Evolutionary conservation across 305 asterid genomes (phyloP).

Genomic region (Fraxinus nigra): DNA sequence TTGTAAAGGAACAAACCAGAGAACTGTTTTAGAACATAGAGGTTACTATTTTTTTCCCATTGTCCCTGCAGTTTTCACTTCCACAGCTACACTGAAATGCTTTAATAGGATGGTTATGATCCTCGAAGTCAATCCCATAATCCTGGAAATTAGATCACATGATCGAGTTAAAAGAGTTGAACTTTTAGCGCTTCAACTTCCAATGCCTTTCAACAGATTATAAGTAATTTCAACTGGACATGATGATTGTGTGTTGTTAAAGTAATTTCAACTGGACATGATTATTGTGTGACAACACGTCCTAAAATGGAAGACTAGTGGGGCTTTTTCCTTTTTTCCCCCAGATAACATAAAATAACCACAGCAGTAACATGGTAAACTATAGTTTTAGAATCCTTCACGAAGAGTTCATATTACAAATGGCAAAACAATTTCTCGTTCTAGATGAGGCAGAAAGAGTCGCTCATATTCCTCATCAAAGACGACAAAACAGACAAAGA

Average conservation of each 20-base stretch:
- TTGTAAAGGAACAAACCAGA: not conserved
- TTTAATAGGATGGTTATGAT: constrained; percentile 46
- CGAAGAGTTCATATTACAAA: not conserved
- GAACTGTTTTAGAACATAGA: constrained; percentile 1
- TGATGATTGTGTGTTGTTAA: not conserved
- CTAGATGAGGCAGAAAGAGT: not conserved
- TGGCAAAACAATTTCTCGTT: not conserved
- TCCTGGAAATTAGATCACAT: constrained; percentile 42
- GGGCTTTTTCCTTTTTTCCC: too few species aligned
- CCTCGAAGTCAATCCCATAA: constrained; percentile 57
- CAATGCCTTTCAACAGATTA: not conserved
- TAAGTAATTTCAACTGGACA: not conserved
- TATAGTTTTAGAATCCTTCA: not conserved
- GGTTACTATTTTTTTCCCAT: constrained; percentile 17
- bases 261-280: not conserved
- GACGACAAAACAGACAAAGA: not conserved
- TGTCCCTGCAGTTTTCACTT: constrained; percentile 52
- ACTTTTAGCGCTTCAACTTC: not conserved
- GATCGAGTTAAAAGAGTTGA: not conserved
- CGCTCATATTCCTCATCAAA: not conserved
- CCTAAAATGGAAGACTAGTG: not conserved
- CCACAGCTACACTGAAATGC: constrained; percentile 66
- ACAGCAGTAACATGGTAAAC: not conserved
- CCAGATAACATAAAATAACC: not conserved
- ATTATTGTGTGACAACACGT: not conserved